Evolutionary conservation across 345 rosid species (phyloP).

Genomic region (Leavenworthia alabamica): DNA sequence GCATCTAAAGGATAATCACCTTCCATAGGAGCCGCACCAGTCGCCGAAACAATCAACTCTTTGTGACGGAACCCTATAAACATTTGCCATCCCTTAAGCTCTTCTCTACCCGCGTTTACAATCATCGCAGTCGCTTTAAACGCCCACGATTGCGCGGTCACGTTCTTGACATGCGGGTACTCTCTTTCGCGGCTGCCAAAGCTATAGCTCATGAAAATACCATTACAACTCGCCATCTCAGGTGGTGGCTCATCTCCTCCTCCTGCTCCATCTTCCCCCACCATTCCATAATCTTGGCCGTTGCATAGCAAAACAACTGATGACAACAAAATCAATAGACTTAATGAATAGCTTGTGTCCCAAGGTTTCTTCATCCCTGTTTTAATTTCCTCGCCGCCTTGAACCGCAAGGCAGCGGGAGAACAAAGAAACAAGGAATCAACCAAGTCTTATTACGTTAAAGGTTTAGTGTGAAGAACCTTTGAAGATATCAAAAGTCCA

Average conservation of each 20-base stretch:
- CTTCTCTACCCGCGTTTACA: slow-evolving; percentile 55
- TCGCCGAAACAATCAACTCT: slow-evolving; percentile 58
- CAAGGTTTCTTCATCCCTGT: slow-evolving; percentile 40
- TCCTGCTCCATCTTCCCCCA: slow-evolving; percentile 19
- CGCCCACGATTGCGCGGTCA: slow-evolving; percentile 81
- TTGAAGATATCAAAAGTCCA: not conserved
- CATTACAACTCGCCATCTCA: slow-evolving; percentile 53
- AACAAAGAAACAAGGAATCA: not conserved
- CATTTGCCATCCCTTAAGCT: slow-evolving; percentile 70
- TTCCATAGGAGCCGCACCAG: slow-evolving; percentile 44
- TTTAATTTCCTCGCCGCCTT: slow-evolving; percentile 24
- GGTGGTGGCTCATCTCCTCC: slow-evolving; percentile 41
- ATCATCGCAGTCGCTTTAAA: slow-evolving; percentile 56
- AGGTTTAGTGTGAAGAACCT: slow-evolving; percentile 13
- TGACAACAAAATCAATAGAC: slow-evolving; percentile 16
- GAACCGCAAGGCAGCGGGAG: slow-evolving; percentile 34
- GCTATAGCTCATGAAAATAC: slow-evolving; percentile 56
- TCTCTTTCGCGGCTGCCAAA: slow-evolving; percentile 51
- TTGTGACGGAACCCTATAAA: slow-evolving; percentile 60
- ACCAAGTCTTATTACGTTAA: slow-evolving; percentile 11
- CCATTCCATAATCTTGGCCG: slow-evolving; percentile 44
- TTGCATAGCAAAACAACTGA: slow-evolving; percentile 17
- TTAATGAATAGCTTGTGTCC: slow-evolving; percentile 9
- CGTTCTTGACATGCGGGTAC: slow-evolving; percentile 64
- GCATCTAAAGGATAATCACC: slow-evolving; percentile 61